Percentiles rank a stretch among this genome's conserved stretches.
Conservation (phyloP, 192 early-diverging fungal species). For the Backusella circina region DNA sequence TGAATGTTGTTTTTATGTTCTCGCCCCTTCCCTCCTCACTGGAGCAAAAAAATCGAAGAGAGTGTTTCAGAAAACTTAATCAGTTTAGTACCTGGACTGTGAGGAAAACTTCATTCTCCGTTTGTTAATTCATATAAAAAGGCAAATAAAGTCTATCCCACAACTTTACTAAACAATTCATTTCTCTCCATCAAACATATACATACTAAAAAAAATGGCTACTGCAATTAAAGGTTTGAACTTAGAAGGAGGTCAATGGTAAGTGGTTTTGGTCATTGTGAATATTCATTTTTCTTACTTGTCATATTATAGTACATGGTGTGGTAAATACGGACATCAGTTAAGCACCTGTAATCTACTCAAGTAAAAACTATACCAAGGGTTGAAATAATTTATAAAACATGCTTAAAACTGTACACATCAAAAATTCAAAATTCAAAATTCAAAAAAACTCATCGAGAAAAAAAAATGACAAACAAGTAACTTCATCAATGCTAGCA, state of each 20-base stretch:
- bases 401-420: not conserved
- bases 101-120: slow-evolving; percentile 2
- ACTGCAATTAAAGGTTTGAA: slow-evolving; percentile 19
- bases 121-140: slow-evolving; percentile 1
- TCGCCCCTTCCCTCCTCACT: not conserved
- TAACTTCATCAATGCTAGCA: not conserved
- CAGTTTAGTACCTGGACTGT: slow-evolving; percentile 2
- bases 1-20: not conserved
- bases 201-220: not conserved
- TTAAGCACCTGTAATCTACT: slow-evolving; percentile 9
- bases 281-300: not conserved
- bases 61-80: not conserved
- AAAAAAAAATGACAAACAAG: not conserved
- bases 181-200: not conserved
- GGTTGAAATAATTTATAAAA: not conserved
- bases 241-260: slow-evolving; percentile 30
- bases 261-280: not conserved
- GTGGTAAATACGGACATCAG: slow-evolving; percentile 31
- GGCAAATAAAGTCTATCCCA: not conserved
- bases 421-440: not conserved
- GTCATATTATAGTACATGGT: slow-evolving; percentile 23
- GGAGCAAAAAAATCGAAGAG: not conserved
- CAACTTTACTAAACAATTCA: not conserved
- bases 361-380: slow-evolving; percentile 6
- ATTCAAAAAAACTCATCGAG: not conserved